Evolutionary conservation across 768 basidiomycete species (phyloP).

Genomic region (Auricularia heimuer): DNA sequence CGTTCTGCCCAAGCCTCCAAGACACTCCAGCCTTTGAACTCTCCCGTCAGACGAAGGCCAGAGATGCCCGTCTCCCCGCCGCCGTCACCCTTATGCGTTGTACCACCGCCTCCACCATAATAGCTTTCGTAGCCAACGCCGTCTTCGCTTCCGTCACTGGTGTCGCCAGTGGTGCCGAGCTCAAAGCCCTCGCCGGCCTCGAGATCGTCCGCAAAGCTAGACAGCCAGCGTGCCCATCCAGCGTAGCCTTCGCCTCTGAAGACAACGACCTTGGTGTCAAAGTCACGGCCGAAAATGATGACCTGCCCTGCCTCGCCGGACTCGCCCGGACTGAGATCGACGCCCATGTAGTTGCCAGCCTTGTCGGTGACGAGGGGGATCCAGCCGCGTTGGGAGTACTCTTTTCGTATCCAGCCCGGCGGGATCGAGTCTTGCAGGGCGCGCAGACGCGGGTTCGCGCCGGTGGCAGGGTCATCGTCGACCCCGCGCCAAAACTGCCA

Average conservation of each 20-base stretch:
- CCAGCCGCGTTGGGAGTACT: slow-evolving; percentile 94
- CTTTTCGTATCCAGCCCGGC: slow-evolving; percentile 74
- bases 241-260: slow-evolving; percentile 83
- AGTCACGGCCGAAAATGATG: slow-evolving; percentile 97
- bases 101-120: slow-evolving; percentile 69
- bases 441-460: slow-evolving; percentile 62
- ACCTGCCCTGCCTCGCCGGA: slow-evolving; percentile 79
- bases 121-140: slow-evolving; percentile 80
- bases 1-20: slow-evolving; percentile 90
- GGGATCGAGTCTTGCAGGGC: slow-evolving; percentile 84
- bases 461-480: slow-evolving; percentile 78
- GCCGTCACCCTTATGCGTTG: slow-evolving; percentile 50
- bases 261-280: slow-evolving; percentile 94
- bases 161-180: slow-evolving; percentile 46
- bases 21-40: slow-evolving; percentile 88
- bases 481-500: slow-evolving; percentile 96
- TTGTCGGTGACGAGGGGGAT: slow-evolving; percentile 91
- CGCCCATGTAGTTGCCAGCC: slow-evolving; percentile 90
- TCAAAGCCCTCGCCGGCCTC: slow-evolving; percentile 87
- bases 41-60: slow-evolving; percentile 67
- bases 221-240: slow-evolving; percentile 94
- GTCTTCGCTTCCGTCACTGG: slow-evolving; percentile 69
- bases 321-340: slow-evolving; percentile 84
- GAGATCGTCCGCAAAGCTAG: slow-evolving; percentile 83
- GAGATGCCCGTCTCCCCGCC: slow-evolving; percentile 64